Percentiles rank a stretch among this genome's conserved stretches.
Conservation (phyloP, 495 filamentous ascomycete species). For the Tuber microsphaerosporum region DNA sequence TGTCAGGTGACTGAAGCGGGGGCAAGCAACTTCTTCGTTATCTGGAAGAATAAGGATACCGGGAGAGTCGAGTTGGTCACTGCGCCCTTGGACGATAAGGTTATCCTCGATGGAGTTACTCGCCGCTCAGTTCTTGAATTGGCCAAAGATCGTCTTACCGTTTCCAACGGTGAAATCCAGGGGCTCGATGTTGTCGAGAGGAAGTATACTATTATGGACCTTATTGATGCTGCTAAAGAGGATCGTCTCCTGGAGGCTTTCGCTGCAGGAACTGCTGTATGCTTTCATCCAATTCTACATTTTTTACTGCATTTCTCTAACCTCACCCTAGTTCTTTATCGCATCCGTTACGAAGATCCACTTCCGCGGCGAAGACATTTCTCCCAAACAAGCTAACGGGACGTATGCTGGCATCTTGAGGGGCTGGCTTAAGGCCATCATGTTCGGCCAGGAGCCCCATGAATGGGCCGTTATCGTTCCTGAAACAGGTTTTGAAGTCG, state of each 20-base stretch:
- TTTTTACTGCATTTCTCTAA: constrained; percentile 8
- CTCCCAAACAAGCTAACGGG: constrained; percentile 55
- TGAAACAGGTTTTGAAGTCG: constrained; percentile 46
- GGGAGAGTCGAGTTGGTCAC: constrained; percentile 69
- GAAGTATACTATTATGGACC: constrained; percentile 70
- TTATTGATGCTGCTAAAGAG: constrained; percentile 64
- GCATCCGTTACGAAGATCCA: constrained; percentile 65
- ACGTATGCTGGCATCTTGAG: constrained; percentile 63
- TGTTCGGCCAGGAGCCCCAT: constrained; percentile 75
- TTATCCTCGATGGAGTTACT: constrained; percentile 83
- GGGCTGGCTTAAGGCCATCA: constrained; percentile 71
- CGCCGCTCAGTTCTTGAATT: constrained; percentile 68
- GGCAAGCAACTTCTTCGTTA: constrained; percentile 85
- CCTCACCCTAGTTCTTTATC: constrained; percentile 62
- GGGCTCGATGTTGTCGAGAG: constrained; percentile 68
- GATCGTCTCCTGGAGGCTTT: constrained; percentile 78
- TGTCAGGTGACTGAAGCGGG: constrained; percentile 80
- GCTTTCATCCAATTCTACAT: constrained; percentile 37
- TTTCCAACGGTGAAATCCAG: constrained; percentile 47
- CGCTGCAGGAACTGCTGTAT: constrained; percentile 76
- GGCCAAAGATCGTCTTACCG: constrained; percentile 54
- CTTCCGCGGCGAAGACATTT: constrained; percentile 62
- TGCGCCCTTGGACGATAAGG: constrained; percentile 67
- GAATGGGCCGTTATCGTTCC: constrained; percentile 73
- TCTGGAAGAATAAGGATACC: constrained; percentile 62